Evolutionary conservation across 768 basidiomycete genomes (phyloP), one percentile per base, ranked within the genome.

Genomic region (Mycena filopes): DNA sequence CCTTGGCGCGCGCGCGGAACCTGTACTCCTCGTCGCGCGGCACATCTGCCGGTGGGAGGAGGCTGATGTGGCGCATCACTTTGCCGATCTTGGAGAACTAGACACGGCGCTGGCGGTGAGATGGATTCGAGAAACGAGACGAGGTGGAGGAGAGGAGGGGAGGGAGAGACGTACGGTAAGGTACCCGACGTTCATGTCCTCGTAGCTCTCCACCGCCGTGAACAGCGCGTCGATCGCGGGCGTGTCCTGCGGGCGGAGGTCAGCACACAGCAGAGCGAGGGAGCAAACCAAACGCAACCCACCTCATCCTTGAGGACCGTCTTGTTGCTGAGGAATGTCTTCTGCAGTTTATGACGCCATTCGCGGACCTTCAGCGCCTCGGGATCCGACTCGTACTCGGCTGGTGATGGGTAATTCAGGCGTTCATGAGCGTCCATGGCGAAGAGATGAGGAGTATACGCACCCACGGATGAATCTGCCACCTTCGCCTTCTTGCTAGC

Each of bases 341-440:
- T 92, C 79, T 98, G 96, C 3, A 98, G 84, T 76, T 88, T 92
- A 76, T 97, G 95, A 69, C 96, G 84, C 95, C 96, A 97, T 62
- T 93, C 92, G 73, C 92, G 89, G 71, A 96, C 94, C 76, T 90
- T 80, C 28, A 77, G 53, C 31, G 86, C 86, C 55, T 83, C 82
- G 1, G 94, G 94, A 74, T 95, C 87, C 40, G 85, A 79, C 31
- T 90, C 89, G 65, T 89, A 83, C 73, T 85, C 82, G 10, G 73
- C 79, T 81, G 55, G n/a, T n/a, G n/a, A n/a, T n/a, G n/a, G n/a
- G n/a, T n/a, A n/a, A n/a, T n/a, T n/a, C n/a, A n/a, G n/a, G n/a
- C n/a, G n/a, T n/a, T n/a, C n/a, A n/a, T n/a, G n/a, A n/a, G n/a
- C n/a, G n/a, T n/a, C n/a, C n/a, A n/a, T n/a, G n/a, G n/a, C n/a